Conservation (phyloP, 176 grass and related monocot genomes). For the Bonia amplexicaulis region DNA sequence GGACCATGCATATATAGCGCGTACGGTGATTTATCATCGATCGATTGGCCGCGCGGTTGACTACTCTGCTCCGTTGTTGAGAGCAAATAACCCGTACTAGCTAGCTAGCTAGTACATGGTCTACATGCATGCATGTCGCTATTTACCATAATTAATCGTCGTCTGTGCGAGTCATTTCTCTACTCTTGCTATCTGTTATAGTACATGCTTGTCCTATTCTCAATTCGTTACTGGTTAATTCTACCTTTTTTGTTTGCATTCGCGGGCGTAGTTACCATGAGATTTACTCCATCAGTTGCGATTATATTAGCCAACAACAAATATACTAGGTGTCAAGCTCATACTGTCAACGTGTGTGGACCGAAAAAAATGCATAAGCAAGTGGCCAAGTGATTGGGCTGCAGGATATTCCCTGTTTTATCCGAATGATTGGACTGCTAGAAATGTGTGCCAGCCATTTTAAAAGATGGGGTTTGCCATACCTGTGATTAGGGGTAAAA, state of each 20-base stretch:
- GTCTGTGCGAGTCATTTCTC: no score
- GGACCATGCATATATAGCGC: not conserved
- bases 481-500: no score
- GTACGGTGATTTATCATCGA: not conserved
- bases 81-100: not conserved
- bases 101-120: not conserved
- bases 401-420: not conserved
- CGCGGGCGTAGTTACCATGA: not conserved
- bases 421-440: not conserved
- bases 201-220: no score
- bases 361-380: not conserved
- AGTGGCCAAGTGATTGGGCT: not conserved
- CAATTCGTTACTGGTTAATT: no score
- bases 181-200: no score
- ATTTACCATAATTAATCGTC: conserved; percentile 4
- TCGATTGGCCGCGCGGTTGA: not conserved
- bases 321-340: not conserved
- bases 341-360: not conserved
- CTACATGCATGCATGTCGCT: not conserved
- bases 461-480: not conserved
- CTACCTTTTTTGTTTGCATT: not conserved
- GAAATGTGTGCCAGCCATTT: conserved; percentile 15
- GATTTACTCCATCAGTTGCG: not conserved
- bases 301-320: not conserved
- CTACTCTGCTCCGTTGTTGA: not conserved